These are phyloP conservation scores for Trichoderma endophyticum DNA, from an alignment of 2,329 filamentous ascomycete species.

Conservation along the genomic window DNA sequence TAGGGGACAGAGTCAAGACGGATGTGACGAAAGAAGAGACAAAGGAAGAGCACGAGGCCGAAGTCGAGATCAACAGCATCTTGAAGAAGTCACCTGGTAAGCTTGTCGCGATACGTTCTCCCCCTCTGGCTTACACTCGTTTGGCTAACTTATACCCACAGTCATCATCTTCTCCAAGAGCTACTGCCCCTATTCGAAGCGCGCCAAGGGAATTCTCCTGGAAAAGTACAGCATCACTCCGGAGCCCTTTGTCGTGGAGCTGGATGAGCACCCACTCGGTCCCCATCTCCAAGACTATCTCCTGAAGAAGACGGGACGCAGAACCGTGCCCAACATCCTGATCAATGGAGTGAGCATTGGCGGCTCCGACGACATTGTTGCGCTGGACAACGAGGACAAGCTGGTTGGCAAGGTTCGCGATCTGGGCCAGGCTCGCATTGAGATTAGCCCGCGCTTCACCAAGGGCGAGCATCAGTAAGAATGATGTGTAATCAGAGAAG, in stretches of 20 bases:
- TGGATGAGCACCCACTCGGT: slow-evolving; percentile 79
- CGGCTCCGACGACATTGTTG: slow-evolving; percentile 80
- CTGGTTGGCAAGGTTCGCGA: slow-evolving; percentile 69
- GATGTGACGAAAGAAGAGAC: slow-evolving; percentile 47
- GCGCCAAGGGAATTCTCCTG: slow-evolving; percentile 80
- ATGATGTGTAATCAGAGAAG: background rate
- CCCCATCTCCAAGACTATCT: slow-evolving; percentile 68
- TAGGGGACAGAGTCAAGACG: slow-evolving; percentile 61
- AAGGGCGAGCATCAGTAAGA: slow-evolving; percentile 17
- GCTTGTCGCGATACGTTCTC: slow-evolving; percentile 28
- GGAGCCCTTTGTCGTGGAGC: slow-evolving; percentile 80
- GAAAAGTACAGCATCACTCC: slow-evolving; percentile 82
- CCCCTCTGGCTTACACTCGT: background rate
- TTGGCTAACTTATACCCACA: slow-evolving; percentile 33
- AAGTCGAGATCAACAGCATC: slow-evolving; percentile 71
- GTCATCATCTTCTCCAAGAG: slow-evolving; percentile 96
- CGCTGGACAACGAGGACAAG: slow-evolving; percentile 63
- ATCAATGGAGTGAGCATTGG: slow-evolving; percentile 86
- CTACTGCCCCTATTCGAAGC: slow-evolving; percentile 82
- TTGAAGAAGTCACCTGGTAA: slow-evolving; percentile 80
- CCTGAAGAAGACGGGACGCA: slow-evolving; percentile 69
- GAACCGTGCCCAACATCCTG: slow-evolving; percentile 89
- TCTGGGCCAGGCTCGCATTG: slow-evolving; percentile 66
- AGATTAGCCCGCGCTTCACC: slow-evolving; percentile 48
- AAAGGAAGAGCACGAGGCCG: slow-evolving; percentile 60